Evolutionary conservation across 805 yeast genomes (phyloP).

Genomic region (Starmerella powellii): DNA sequence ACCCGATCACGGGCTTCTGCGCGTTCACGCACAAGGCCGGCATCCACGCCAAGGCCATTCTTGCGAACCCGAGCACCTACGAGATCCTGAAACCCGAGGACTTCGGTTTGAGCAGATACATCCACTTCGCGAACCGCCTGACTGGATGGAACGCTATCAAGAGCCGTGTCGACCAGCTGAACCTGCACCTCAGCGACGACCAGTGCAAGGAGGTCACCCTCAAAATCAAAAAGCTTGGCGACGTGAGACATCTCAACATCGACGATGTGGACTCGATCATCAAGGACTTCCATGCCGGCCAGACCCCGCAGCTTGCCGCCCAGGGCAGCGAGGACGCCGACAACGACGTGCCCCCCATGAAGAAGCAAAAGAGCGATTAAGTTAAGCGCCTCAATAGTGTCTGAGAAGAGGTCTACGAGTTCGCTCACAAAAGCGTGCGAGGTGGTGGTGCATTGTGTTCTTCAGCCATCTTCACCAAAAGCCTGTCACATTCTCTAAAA

Average conservation of each 20-base stretch:
- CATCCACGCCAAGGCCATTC: conserved; percentile 95
- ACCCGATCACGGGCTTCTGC: conserved; percentile 98
- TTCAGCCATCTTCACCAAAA: too few species aligned
- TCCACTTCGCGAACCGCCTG: conserved; percentile 93
- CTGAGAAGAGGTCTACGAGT: neutral
- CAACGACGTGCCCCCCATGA: conserved; percentile 25
- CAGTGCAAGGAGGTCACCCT: conserved; percentile 91
- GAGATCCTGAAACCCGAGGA: conserved; percentile 91
- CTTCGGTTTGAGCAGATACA: conserved; percentile 90
- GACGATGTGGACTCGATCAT: conserved; percentile 97
- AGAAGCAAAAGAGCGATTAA: conserved; percentile 26
- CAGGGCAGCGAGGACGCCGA: conserved; percentile 17
- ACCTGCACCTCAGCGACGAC: conserved; percentile 75
- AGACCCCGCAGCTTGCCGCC: conserved; percentile 19
- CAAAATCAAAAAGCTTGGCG: conserved; percentile 89
- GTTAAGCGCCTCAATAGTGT: neutral
- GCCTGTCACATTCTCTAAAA: too few species aligned
- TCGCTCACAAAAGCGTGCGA: too few species aligned
- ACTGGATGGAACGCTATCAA: conserved; percentile 99
- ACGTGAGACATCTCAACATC: conserved; percentile 82
- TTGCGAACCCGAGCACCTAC: conserved; percentile 97
- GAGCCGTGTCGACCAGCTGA: conserved; percentile 93
- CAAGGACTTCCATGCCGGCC: conserved; percentile 77
- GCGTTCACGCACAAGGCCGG: conserved; percentile 99
- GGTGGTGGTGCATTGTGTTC: too few species aligned